Percentiles rank a stretch among this genome's conserved stretches.
phyloP scores from a whole-genome alignment of 495 filamentous ascomycete genomes.

The Talaromyces adpressus region DNA sequence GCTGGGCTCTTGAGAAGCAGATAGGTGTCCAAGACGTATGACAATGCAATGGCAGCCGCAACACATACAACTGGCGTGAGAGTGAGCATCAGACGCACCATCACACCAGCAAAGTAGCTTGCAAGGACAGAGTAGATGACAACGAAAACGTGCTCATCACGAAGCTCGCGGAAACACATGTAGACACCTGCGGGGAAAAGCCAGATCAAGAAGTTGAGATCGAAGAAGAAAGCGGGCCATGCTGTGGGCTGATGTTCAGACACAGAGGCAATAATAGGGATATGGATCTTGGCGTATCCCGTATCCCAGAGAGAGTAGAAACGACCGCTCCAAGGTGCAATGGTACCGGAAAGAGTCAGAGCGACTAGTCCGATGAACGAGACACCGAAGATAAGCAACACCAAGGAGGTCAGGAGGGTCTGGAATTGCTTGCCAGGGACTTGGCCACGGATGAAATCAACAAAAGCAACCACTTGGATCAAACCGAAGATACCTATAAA shows the following conservation, averaged over 20 bases:
- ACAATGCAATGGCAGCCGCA: conserved; percentile 81
- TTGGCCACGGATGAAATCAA: conserved; percentile 80
- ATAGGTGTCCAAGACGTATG: conserved; percentile 85
- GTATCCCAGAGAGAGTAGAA: conserved; percentile 99
- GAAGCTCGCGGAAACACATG: conserved; percentile 89
- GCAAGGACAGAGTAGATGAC: conserved; percentile 93
- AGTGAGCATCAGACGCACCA: conserved; percentile 98
- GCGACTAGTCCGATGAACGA: conserved; percentile 68
- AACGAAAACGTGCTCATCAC: conserved; percentile 97
- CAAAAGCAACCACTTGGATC: conserved; percentile 87
- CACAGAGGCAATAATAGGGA: conserved; percentile 98
- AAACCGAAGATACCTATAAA: conserved; percentile 83
- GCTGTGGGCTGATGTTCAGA: conserved; percentile 99
- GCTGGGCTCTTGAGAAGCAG: conserved; percentile 42
- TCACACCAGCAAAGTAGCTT: conserved; percentile 98
- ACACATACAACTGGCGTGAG: conserved; percentile 96
- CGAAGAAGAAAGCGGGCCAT: conserved; percentile 99
- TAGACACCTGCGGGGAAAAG: conserved; percentile 98
- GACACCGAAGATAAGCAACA: conserved; percentile 68
- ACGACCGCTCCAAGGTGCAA: conserved; percentile 96
- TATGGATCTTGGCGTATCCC: conserved; percentile 98
- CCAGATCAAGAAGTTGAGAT: conserved; percentile 97
- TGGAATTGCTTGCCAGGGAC: conserved; percentile 93
- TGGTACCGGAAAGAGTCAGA: conserved; percentile 78
- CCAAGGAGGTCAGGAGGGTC: conserved; percentile 68